Evolutionary conservation across 2,329 filamentous ascomycete species (phyloP).

Genomic region (Aspergillus caelatus): DNA sequence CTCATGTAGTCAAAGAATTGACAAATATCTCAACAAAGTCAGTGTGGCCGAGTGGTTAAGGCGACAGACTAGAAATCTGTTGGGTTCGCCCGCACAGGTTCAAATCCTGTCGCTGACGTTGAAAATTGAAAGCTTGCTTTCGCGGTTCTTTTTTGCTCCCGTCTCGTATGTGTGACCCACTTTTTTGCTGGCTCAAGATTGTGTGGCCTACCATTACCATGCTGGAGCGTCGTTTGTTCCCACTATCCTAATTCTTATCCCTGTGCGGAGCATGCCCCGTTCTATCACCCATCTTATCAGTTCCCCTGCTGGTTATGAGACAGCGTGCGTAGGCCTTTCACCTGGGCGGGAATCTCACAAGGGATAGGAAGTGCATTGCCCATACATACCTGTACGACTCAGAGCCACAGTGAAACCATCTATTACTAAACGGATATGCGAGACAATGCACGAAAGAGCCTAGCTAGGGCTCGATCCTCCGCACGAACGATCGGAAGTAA

Average conservation of each 20-base stretch:
- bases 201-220: too few species aligned
- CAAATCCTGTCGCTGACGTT: slow-evolving; percentile 1
- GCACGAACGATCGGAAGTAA: not conserved
- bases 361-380: too few species aligned
- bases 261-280: too few species aligned
- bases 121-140: not conserved
- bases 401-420: not conserved
- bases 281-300: too few species aligned
- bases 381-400: too few species aligned
- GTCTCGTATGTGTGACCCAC: not conserved
- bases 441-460: not conserved
- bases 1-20: fast-evolving
- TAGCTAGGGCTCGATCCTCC: not conserved
- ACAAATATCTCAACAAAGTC: not conserved
- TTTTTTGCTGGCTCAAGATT: not conserved
- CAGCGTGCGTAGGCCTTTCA: too few species aligned
- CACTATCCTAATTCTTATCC: too few species aligned
- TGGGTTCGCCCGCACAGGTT: slow-evolving; percentile 1
- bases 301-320: too few species aligned
- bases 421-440: not conserved
- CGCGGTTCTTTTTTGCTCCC: not conserved
- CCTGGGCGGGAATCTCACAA: too few species aligned
- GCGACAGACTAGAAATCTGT: slow-evolving; percentile 2
- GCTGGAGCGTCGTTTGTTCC: not conserved
- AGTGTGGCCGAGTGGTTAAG: slow-evolving; percentile 1